phyloP scores from a whole-genome alignment of 441 rosid genomes.

The Pelargonium australe region DNA sequence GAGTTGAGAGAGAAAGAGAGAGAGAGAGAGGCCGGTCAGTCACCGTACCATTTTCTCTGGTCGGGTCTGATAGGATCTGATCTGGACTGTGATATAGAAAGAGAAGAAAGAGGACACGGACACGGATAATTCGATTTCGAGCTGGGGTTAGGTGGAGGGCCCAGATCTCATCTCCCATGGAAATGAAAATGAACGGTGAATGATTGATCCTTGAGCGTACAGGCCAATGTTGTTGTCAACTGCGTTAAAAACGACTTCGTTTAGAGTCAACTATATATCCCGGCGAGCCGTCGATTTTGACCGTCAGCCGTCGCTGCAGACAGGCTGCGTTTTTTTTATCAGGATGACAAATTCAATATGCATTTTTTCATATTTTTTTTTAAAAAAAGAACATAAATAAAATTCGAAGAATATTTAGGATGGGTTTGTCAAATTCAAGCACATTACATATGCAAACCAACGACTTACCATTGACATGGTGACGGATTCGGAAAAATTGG shows the following conservation, averaged over 20 bases:
- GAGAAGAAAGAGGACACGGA: not conserved
- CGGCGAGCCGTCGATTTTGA: not conserved
- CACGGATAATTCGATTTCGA: too few species aligned
- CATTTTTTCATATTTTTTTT: too few species aligned
- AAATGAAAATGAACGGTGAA: not conserved
- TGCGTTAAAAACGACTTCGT: not conserved
- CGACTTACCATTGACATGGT: too few species aligned
- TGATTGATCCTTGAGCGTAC: slow-evolving; percentile 1
- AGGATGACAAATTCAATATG: too few species aligned
- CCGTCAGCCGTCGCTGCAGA: not conserved
- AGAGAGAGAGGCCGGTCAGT: not conserved
- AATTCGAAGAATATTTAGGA: too few species aligned
- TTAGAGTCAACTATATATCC: not conserved
- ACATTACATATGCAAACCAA: too few species aligned
- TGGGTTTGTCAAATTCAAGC: too few species aligned
- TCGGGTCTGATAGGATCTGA: not conserved
- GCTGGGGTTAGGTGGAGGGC: slow-evolving; percentile 6
- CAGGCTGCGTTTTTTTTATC: too few species aligned
- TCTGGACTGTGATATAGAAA: not conserved
- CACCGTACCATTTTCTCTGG: not conserved
- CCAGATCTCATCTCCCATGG: not conserved
- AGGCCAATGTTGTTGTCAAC: not conserved
- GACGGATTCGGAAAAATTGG: too few species aligned
- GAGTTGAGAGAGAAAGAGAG: not conserved
- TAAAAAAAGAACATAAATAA: too few species aligned